Base-by-base conservation (phyloP, 257 asterid species). In the Euphrasia confusa region DNA sequence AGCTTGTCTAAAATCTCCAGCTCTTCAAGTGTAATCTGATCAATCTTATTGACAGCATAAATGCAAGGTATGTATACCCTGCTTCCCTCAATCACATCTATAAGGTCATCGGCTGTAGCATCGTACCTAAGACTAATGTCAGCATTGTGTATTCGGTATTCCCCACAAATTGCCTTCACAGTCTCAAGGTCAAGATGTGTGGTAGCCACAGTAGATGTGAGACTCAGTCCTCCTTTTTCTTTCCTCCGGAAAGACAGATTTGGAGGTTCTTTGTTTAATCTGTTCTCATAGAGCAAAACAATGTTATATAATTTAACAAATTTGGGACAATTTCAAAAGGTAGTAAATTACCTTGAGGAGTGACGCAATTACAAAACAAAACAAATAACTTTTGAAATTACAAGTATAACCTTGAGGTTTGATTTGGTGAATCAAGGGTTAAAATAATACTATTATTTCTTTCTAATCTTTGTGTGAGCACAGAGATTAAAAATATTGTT, bases 41-140 rank as follows among this genome's bases (percentile, higher is more conserved):
- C 99, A 61, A 89, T 89, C 80, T 93, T 89, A 77, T 93, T 87
- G 74, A 93, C 73, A n/a, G 64, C 99, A 42, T 93, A 93, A 71
- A 93, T 89, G 86, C 99, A 89, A 68, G 99, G 97, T 30, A 80
- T 89, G 69, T 93, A 93, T 58, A 87, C 94, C 74, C 99, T 76
- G 49, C 96, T 93, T 42, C 99, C 97, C 79, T 93, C 99, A 66
- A 93, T 93, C 59, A 85, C 96, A 78, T 93, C 99, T 64, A 89
- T 93, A 55, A 93, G 95, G 79, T 93, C 99, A 79, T 93, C 99
- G 45, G 94, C 99, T 69, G 99, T 89, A 32, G 99, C 99, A 78
- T 93, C 99, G 63, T 82, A 89, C 55, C 90, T 73, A 53, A 93
- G 97, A 76, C 62, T 80, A 62, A 93, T 75, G 75, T 89, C 96